Conservation (phyloP, 2,329 filamentous ascomycete genomes). For the Xylariomycetidae sp. region DNA sequence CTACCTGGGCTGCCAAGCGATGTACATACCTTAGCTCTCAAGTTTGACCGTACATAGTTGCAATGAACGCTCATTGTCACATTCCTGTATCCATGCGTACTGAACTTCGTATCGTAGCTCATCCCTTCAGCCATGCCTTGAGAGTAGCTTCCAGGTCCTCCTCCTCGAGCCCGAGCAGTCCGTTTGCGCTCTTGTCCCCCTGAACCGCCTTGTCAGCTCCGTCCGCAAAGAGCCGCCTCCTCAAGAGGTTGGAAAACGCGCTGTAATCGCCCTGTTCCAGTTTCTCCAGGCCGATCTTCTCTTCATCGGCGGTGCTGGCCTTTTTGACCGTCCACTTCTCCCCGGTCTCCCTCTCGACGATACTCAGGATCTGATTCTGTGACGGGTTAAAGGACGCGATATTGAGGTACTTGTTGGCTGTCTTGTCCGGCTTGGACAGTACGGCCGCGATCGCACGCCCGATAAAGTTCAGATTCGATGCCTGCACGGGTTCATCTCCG, state of each 20-base stretch:
- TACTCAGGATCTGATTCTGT: constrained; percentile 52
- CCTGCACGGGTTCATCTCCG: constrained; percentile 47
- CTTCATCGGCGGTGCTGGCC: constrained; percentile 28
- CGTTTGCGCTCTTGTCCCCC: constrained; percentile 16
- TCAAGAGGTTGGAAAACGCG: constrained; percentile 22
- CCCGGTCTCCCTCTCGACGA: constrained; percentile 48
- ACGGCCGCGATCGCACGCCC: constrained; percentile 47
- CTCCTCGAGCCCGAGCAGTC: constrained; percentile 20
- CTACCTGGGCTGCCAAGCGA: too few species aligned
- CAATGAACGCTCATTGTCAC: too few species aligned
- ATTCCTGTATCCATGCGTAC: too few species aligned
- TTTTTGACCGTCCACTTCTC: constrained; percentile 44
- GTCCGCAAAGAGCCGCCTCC: constrained; percentile 17
- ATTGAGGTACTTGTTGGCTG: constrained; percentile 54
- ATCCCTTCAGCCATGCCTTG: constrained; percentile 16
- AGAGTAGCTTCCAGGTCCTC: constrained; percentile 19
- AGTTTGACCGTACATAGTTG: too few species aligned
- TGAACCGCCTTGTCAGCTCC: constrained; percentile 18
- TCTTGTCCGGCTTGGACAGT: constrained; percentile 43
- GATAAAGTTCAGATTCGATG: constrained; percentile 47
- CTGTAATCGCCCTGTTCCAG: constrained; percentile 35
- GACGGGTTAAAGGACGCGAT: constrained; percentile 53
- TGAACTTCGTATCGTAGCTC: background rate
- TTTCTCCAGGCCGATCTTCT: constrained; percentile 36
- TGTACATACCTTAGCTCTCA: too few species aligned